These are phyloP conservation scores for Salix arbutifolia DNA, from an alignment of 345 rosid genomes.

Conservation along the genomic window DNA sequence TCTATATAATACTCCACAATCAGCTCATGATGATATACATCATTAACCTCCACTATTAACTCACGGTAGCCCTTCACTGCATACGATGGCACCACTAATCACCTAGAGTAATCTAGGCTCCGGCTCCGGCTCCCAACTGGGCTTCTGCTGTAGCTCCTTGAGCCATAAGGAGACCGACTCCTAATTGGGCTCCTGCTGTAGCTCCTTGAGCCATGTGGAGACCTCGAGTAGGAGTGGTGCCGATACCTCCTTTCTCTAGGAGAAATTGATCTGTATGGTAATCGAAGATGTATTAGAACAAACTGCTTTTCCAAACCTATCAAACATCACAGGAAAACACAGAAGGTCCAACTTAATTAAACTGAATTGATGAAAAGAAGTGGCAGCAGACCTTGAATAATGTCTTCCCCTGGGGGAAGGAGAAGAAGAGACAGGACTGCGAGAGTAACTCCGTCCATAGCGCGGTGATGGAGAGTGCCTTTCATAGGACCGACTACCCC, in stretches of 20 bases:
- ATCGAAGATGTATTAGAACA: not conserved
- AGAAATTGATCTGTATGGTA: slow-evolving; percentile 52
- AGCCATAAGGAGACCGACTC: slow-evolving; percentile 14
- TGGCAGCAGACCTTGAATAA: slow-evolving; percentile 37
- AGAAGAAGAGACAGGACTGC: slow-evolving; percentile 44
- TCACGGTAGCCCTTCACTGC: not conserved
- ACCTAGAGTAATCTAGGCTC: slow-evolving; percentile 34
- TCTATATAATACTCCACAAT: not conserved
- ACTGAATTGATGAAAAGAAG: not conserved
- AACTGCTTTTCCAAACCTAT: not conserved
- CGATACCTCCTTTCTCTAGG: slow-evolving; percentile 46
- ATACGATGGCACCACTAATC: not conserved
- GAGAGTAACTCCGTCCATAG: slow-evolving; percentile 51
- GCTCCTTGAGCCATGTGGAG: slow-evolving; percentile 51
- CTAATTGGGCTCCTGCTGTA: slow-evolving; percentile 29
- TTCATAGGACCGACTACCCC: slow-evolving; percentile 46
- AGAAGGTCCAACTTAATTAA: not conserved
- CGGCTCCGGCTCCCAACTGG: slow-evolving; percentile 27
- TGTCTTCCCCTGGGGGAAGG: slow-evolving; percentile 54
- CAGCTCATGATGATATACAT: not conserved
- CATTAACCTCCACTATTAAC: not conserved
- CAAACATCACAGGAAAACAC: not conserved
- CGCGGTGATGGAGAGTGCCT: slow-evolving; percentile 62
- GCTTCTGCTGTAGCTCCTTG: slow-evolving; percentile 41
- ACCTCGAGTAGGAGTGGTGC: slow-evolving; percentile 52